Evolutionary conservation across 2,329 filamentous ascomycete species (phyloP).

Genomic region (Cordyceps farinosa): DNA sequence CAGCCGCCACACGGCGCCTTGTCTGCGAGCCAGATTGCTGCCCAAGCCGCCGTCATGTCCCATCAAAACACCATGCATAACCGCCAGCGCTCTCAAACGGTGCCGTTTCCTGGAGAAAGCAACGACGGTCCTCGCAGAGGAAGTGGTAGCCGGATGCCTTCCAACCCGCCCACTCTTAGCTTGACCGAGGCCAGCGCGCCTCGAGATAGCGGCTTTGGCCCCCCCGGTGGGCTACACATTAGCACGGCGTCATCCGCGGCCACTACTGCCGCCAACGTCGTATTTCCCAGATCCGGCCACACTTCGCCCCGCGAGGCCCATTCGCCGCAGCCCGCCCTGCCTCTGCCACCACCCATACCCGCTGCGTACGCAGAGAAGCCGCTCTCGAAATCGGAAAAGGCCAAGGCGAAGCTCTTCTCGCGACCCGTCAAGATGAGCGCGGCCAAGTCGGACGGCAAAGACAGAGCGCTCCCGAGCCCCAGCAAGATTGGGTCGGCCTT

Average conservation of each 20-base stretch:
- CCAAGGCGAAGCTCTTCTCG: conserved; percentile 79
- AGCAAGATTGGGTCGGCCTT: conserved; percentile 66
- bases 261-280: conserved; percentile 64
- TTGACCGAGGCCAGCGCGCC: conserved; percentile 63
- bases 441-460: conserved; percentile 63
- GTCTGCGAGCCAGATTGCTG: conserved; percentile 73
- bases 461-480: conserved; percentile 68
- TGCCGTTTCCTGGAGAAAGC: conserved; percentile 54
- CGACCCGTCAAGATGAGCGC: conserved; percentile 68
- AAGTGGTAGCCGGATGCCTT: conserved; percentile 46
- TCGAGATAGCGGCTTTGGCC: conserved; percentile 51
- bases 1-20: conserved; percentile 32
- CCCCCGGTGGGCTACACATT: conserved; percentile 53
- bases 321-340: conserved; percentile 37
- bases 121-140: conserved; percentile 43
- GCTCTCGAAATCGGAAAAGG: conserved; percentile 57
- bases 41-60: conserved; percentile 71
- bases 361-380: conserved; percentile 51
- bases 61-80: conserved; percentile 50
- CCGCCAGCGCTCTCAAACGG: conserved; percentile 71
- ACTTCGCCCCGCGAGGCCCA: conserved; percentile 43
- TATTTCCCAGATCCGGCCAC: conserved; percentile 64
- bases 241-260: conserved; percentile 62
- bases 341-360: conserved; percentile 32
- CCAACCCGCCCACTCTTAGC: conserved; percentile 60